Percentiles rank a stretch among this genome's conserved stretches.
These are phyloP conservation scores for Ogataea naganishii DNA, from an alignment of 805 yeast genomes.

Conservation along the genomic window DNA sequence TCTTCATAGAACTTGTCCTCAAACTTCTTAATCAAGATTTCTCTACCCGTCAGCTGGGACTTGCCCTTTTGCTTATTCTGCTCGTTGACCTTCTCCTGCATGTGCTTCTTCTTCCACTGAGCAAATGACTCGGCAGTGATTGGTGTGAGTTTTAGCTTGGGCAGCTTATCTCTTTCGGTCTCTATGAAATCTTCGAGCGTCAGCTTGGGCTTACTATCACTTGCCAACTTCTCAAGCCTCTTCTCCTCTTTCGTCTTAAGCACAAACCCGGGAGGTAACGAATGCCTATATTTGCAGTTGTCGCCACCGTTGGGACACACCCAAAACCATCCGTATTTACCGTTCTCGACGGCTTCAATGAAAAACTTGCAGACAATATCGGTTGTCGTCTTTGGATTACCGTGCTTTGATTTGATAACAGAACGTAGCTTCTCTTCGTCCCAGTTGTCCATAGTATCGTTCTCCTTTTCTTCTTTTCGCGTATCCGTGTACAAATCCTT, in stretches of 20 bases:
- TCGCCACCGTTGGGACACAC: constrained; percentile 91
- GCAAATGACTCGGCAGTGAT: constrained; percentile 74
- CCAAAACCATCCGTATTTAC: constrained; percentile 99
- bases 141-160: constrained; percentile 70
- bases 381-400: constrained; percentile 89
- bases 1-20: constrained; percentile 47
- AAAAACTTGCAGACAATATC: constrained; percentile 91
- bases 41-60: constrained; percentile 57
- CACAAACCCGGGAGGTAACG: constrained; percentile 94
- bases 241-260: constrained; percentile 95
- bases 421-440: constrained; percentile 89
- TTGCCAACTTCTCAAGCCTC: constrained; percentile 77
- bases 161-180: constrained; percentile 81
- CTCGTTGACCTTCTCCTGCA: constrained; percentile 39
- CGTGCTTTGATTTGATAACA: constrained; percentile 87
- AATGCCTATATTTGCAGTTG: constrained; percentile 84
- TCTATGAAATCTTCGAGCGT: constrained; percentile 95
- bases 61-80: constrained; percentile 27
- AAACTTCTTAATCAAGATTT: constrained; percentile 54
- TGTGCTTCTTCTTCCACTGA: constrained; percentile 73
- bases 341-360: constrained; percentile 94
- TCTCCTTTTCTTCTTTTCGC: constrained; percentile 51
- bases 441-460: constrained; percentile 93
- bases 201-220: constrained; percentile 78
- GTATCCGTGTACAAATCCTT: constrained; percentile 90